Evolutionary conservation across 2,329 filamentous ascomycete species (phyloP), one percentile per base, ranked within the genome.

Genomic region (Ampelomyces quisqualis): DNA sequence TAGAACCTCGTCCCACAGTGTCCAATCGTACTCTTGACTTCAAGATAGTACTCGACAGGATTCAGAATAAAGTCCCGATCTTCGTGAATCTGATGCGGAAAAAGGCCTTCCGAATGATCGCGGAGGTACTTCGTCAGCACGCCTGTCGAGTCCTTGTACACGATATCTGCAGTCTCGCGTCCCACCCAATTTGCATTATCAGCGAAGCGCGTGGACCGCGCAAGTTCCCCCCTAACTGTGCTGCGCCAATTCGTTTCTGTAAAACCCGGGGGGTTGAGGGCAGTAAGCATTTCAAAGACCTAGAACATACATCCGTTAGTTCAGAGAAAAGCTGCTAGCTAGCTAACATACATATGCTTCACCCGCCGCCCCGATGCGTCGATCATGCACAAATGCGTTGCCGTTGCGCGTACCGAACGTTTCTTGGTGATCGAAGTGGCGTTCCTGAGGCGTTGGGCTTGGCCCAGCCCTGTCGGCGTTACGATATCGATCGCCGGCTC

Each of bases 11-110:
- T 70, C 2, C 64, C 55, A 29, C 60, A 69, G 2, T 47, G 33
- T 1, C 56, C 54, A 0, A 68, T 71, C 0, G 75, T 78, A 1
- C 74, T 68, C 51, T 79, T 79, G 23, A 79, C 76, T 40, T 79
- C 77, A 2, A 79, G 70, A 15, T 69, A 72, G 47, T 76, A 79
- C 21, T 63, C 48, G 1, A 57, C 47, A 68, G 33, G 34, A 41
- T 45, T 8, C 30, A 51, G 8, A 26, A 19, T 64, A 68, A 73
- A 3, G 30, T 40, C 1, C 47, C 42, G 15, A 29, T 19, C 5
- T 49, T 42, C 0, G 72, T 3, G 1, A 51, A 36, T 73, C 65
- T 2, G 67, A 64, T n/a, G 55, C 56, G 5, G 45, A 22, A 53
- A 51, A 5, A 38, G 37, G n/a, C 47, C 49, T 4, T 29, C 32